phyloP scores from a whole-genome alignment of 371 early-diverging fungal genomes.

The Blakeslea trispora region DNA sequence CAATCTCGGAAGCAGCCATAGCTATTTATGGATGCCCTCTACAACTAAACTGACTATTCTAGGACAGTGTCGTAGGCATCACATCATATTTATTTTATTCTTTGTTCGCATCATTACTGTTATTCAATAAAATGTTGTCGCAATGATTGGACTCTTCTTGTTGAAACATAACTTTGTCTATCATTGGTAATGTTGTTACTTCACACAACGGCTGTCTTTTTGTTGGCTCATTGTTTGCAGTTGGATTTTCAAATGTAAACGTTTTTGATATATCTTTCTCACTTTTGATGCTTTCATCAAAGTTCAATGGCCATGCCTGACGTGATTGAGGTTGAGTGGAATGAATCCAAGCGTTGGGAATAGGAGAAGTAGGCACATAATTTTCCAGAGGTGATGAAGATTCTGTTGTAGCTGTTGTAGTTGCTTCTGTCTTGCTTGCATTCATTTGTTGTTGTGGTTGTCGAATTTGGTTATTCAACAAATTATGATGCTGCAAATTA shows the following conservation, averaged over 20 bases:
- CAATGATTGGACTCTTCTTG: neutral
- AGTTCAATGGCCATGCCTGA: too few relatives aligned
- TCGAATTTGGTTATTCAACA: neutral
- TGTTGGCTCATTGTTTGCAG: too few relatives aligned
- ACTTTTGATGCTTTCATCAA: too few relatives aligned
- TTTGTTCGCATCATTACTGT: neutral
- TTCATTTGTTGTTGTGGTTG: neutral
- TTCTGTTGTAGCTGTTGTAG: neutral
- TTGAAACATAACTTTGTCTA: neutral
- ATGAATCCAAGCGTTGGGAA: slow-evolving; percentile 9
- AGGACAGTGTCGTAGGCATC: neutral
- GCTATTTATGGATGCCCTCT: slow-evolving; percentile 17
- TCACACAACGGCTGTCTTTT: neutral
- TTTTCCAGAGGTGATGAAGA: slow-evolving; percentile 5
- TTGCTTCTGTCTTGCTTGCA: too few relatives aligned
- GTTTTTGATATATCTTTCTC: too few relatives aligned
- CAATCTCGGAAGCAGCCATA: neutral
- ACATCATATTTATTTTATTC: neutral
- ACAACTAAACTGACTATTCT: neutral
- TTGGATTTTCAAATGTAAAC: too few relatives aligned
- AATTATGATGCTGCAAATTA: too few relatives aligned
- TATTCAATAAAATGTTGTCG: neutral
- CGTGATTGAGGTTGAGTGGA: neutral
- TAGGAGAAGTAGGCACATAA: slow-evolving; percentile 11
- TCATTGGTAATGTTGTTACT: neutral